Evolutionary conservation across 1,284 basidiomycete species (phyloP).

Genomic region (Marasmius oreades): DNA sequence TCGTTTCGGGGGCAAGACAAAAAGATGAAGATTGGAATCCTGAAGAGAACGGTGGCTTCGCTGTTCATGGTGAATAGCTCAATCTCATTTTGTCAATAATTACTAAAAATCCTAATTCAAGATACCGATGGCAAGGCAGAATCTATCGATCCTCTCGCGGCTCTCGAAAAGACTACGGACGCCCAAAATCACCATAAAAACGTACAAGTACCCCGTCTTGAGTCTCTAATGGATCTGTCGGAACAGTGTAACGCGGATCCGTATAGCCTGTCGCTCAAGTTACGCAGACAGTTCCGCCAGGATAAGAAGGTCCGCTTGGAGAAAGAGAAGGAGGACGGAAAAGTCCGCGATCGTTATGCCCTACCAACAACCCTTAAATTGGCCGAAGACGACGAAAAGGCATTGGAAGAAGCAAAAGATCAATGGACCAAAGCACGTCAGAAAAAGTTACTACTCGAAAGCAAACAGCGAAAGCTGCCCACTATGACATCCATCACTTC

Average conservation of each 20-base stretch:
- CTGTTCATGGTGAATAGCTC: slow-evolving; percentile 67
- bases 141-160: slow-evolving; percentile 79
- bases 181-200: slow-evolving; percentile 71
- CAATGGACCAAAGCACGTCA: slow-evolving; percentile 1
- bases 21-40: slow-evolving; percentile 97
- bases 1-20: slow-evolving; percentile 83
- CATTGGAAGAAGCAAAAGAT: slow-evolving; percentile 1
- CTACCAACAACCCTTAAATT: background rate
- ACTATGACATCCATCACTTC: background rate
- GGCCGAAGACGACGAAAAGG: slow-evolving; percentile 1
- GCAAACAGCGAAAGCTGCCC: background rate
- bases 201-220: slow-evolving; percentile 73
- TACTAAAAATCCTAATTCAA: slow-evolving; percentile 3
- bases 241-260: slow-evolving; percentile 82
- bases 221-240: slow-evolving; percentile 71
- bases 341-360: background rate
- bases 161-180: slow-evolving; percentile 81
- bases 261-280: slow-evolving; percentile 69
- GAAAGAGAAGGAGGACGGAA: slow-evolving; percentile 1
- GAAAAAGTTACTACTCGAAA: background rate
- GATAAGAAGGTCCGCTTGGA: slow-evolving; percentile 71
- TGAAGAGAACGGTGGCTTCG: slow-evolving; percentile 89
- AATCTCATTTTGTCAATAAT: too few relatives aligned
- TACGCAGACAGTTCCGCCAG: slow-evolving; percentile 78
- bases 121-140: slow-evolving; percentile 70